Evolutionary conservation across 2,329 filamentous ascomycete genomes (phyloP).

Genomic region (Colletotrichum sp.): DNA sequence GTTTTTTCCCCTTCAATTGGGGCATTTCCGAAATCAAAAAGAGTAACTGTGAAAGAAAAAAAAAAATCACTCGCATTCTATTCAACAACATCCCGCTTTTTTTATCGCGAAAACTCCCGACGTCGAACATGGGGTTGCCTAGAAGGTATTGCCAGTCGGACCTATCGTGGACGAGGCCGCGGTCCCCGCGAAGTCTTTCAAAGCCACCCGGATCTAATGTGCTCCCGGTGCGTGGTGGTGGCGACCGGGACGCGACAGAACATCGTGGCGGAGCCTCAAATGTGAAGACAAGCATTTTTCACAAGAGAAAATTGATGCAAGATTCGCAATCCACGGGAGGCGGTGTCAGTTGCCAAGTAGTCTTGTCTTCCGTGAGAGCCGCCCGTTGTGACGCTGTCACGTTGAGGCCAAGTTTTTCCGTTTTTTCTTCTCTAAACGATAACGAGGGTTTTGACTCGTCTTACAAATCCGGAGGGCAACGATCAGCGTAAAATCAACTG

Average conservation of each 20-base stretch:
- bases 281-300: not conserved
- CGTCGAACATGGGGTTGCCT: not conserved
- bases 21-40: not conserved
- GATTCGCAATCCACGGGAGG: not conserved
- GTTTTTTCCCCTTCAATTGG: not conserved
- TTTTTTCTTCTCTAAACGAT: not conserved
- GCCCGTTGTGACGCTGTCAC: not conserved
- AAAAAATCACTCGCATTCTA: not conserved
- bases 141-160: not conserved
- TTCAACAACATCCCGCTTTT: not conserved
- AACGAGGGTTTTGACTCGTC: not conserved
- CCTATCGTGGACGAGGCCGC: not conserved
- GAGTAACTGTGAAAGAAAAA: not conserved
- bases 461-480: not conserved
- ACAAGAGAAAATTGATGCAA: not conserved
- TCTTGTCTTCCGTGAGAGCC: not conserved
- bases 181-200: not conserved
- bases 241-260: not conserved
- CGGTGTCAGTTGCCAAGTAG: not conserved
- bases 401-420: not conserved
- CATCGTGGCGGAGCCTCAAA: conserved; percentile 2
- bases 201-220: not conserved
- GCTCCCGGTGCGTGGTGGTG: not conserved
- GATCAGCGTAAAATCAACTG: not conserved
- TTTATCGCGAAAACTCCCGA: conserved; percentile 11